phyloP scores from a whole-genome alignment of 2,329 filamentous ascomycete genomes.

The Apiospora rasikravindrae region DNA sequence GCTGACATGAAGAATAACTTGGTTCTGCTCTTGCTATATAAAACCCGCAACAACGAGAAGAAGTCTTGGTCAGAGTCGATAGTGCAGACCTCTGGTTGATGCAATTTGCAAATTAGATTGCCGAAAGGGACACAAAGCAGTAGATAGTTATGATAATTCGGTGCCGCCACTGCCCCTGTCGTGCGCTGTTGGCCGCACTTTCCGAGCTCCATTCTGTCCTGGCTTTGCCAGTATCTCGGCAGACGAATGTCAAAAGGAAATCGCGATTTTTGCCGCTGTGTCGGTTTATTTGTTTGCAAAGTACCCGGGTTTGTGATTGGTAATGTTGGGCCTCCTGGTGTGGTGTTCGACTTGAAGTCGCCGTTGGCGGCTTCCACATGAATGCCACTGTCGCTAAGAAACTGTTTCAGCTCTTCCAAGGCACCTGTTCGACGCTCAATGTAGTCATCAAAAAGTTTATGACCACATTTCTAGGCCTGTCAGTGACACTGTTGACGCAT shows the following conservation, averaged over 20 bases:
- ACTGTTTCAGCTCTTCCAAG: neutral
- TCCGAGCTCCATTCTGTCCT: neutral
- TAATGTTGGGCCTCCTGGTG: neutral
- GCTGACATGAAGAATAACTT: neutral
- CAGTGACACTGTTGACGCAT: neutral
- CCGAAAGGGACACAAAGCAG: slow-evolving; percentile 28
- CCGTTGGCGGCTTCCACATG: neutral
- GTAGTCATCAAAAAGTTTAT: neutral
- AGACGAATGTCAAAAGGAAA: neutral
- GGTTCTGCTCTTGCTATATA: slow-evolving; percentile 18
- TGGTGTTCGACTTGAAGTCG: neutral
- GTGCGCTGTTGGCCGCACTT: neutral
- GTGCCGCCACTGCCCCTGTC: neutral
- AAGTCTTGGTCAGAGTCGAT: slow-evolving; percentile 31
- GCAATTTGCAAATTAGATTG: slow-evolving; percentile 23
- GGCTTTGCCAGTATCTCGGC: neutral
- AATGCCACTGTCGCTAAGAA: neutral
- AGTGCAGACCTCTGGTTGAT: slow-evolving; percentile 29
- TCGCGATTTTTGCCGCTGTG: neutral
- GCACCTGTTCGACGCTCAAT: neutral
- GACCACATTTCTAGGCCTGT: neutral
- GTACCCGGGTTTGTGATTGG: neutral
- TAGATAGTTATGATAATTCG: slow-evolving; percentile 25
- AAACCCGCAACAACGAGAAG: slow-evolving; percentile 26
- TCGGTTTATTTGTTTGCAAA: neutral